phyloP scores from a whole-genome alignment of 495 filamentous ascomycete genomes.

The Neurospora sp. region DNA sequence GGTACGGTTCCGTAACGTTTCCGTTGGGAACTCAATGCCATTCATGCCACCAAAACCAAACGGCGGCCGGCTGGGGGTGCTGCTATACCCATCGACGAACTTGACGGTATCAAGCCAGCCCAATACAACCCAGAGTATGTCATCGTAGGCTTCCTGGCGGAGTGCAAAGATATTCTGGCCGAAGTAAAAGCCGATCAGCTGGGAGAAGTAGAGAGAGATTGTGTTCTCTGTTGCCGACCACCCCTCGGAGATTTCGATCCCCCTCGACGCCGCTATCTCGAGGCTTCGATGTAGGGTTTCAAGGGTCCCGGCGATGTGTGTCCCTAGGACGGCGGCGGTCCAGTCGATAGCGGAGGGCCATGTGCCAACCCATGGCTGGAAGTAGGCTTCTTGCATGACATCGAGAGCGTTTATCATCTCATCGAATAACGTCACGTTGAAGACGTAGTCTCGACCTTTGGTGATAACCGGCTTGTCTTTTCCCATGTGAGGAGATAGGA shows the following conservation, averaged over 20 bases:
- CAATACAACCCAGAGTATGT: slow-evolving; percentile 95
- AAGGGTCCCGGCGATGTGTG: slow-evolving; percentile 63
- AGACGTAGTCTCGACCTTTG: neutral
- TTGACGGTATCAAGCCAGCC: slow-evolving; percentile 81
- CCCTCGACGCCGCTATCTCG: slow-evolving; percentile 30
- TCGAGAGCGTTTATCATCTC: slow-evolving; percentile 51
- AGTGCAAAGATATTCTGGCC: slow-evolving; percentile 72
- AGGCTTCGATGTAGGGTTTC: slow-evolving; percentile 46
- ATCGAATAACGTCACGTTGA: slow-evolving; percentile 19
- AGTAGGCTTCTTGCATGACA: slow-evolving; percentile 70
- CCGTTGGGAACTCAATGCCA: neutral
- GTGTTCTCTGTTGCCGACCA: slow-evolving; percentile 45
- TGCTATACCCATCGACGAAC: slow-evolving; percentile 53
- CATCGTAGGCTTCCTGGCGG: slow-evolving; percentile 77
- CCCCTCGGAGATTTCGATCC: neutral
- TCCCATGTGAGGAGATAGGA: neutral
- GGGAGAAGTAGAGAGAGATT: slow-evolving; percentile 72
- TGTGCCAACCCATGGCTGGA: slow-evolving; percentile 63
- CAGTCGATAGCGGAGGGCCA: slow-evolving; percentile 90
- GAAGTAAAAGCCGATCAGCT: slow-evolving; percentile 69
- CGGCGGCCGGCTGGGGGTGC: slow-evolving; percentile 17
- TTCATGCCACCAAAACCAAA: neutral
- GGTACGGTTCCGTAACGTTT: slow-evolving; percentile 14
- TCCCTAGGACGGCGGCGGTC: slow-evolving; percentile 82
- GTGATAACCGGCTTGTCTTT: neutral